These are phyloP conservation scores for Cicer bijugum DNA, from an alignment of 306 rosid species.

Conservation along the genomic window DNA sequence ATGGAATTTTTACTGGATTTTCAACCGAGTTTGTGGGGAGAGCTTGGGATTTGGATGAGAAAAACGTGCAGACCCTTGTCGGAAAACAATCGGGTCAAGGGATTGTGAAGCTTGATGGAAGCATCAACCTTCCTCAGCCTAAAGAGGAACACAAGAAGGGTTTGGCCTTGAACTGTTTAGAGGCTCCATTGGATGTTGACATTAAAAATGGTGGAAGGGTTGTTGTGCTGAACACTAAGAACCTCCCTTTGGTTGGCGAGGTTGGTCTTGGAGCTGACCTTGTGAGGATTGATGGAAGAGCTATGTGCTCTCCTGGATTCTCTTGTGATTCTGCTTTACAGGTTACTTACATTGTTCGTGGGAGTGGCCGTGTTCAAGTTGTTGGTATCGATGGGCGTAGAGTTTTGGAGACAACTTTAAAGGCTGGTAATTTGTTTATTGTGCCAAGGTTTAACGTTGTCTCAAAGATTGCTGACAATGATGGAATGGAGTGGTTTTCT, in stretches of 20 bases:
- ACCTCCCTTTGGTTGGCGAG: conserved; percentile 82
- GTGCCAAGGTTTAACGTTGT: conserved; percentile 89
- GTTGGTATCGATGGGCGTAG: conserved; percentile 78
- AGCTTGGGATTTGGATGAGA: conserved; percentile 76
- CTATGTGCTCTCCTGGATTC: conserved; percentile 88
- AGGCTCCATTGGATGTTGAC: conserved; percentile 80
- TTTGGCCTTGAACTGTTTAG: conserved; percentile 71
- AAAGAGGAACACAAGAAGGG: conserved; percentile 66
- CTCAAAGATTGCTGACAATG: conserved; percentile 77
- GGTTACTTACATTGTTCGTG: conserved; percentile 78
- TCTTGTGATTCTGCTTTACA: conserved; percentile 80
- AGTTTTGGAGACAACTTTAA: conserved; percentile 72
- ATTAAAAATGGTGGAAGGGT: conserved; percentile 75
- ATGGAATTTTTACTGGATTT: conserved; percentile 77
- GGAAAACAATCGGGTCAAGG: conserved; percentile 60
- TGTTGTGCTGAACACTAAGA: conserved; percentile 75
- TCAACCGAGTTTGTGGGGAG: conserved; percentile 74
- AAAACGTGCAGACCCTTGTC: conserved; percentile 55
- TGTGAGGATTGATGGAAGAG: conserved; percentile 72
- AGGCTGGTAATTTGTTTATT: conserved; percentile 77
- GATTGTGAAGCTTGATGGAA: conserved; percentile 57
- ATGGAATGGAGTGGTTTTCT: conserved; percentile 90
- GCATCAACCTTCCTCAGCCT: conserved; percentile 53
- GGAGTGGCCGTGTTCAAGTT: conserved; percentile 74
- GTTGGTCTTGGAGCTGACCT: conserved; percentile 82